These are phyloP conservation scores for Aspergillus jensenii DNA, from an alignment of 2,329 filamentous ascomycete species.

Conservation along the genomic window DNA sequence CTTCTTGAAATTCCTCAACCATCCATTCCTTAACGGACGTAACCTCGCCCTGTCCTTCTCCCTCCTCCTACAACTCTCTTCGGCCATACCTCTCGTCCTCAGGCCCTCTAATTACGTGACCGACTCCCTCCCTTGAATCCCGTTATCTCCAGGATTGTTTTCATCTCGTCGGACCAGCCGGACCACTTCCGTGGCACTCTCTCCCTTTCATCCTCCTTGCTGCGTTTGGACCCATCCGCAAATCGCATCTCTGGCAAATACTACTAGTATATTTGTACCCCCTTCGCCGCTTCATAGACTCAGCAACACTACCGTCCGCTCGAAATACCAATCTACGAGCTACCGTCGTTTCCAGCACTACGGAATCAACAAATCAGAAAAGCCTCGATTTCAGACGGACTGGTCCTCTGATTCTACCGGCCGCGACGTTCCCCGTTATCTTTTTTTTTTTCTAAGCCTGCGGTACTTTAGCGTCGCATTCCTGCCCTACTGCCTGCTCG, in stretches of 20 bases:
- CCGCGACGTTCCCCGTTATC: conserved; percentile 21
- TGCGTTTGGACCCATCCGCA: conserved; percentile 26
- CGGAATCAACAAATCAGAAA: conserved; percentile 11
- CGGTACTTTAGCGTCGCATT: conserved; percentile 26
- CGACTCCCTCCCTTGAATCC: conserved; percentile 22
- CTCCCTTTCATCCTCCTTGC: conserved; percentile 35
- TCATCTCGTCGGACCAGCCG: conserved; percentile 20
- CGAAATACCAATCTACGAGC: neutral
- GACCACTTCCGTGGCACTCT: conserved; percentile 24
- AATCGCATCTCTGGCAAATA: conserved; percentile 17
- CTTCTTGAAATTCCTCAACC: conserved; percentile 26
- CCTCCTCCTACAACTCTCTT: conserved; percentile 15
- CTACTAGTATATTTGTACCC: conserved; percentile 11
- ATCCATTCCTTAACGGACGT: conserved; percentile 19
- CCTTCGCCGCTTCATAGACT: conserved; percentile 9
- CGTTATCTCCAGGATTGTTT: conserved; percentile 17
- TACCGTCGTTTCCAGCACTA: neutral
- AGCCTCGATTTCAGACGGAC: conserved; percentile 14
- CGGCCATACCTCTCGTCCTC: conserved; percentile 12
- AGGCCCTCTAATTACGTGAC: conserved; percentile 21
- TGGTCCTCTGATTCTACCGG: conserved; percentile 19
- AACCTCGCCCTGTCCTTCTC: conserved; percentile 19
- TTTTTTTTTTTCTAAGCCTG: conserved; percentile 12
- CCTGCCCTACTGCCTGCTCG: conserved; percentile 26
- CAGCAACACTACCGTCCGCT: neutral